Evolutionary conservation across 108 stramenopile genomes (phyloP).

Genomic region (Nannochloropsis oceanica): DNA sequence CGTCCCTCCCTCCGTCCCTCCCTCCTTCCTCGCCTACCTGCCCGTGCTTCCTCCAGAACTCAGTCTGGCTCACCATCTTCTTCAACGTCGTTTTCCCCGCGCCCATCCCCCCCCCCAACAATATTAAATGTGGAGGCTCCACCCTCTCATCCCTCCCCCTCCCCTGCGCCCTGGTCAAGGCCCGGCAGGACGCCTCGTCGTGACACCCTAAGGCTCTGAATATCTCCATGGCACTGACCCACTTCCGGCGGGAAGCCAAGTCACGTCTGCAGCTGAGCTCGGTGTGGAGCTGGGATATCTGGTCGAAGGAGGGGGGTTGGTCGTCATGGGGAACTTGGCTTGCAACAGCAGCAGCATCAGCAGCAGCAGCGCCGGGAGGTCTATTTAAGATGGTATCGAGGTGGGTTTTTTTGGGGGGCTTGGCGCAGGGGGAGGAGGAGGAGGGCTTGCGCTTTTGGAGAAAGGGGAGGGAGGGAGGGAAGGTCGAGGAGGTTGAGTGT

Average conservation of each 20-base stretch:
- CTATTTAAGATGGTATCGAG: too few relatives aligned
- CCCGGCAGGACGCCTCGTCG: not conserved
- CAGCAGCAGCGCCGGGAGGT: too few relatives aligned
- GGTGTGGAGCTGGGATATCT: not conserved
- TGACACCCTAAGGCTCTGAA: not conserved
- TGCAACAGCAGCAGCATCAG: too few relatives aligned
- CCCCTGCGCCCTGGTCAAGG: not conserved
- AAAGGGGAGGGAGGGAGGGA: too few relatives aligned
- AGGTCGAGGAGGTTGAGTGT: too few relatives aligned
- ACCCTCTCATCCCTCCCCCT: not conserved
- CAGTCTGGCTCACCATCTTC: not conserved
- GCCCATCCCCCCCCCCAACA: not conserved
- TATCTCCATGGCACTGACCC: not conserved
- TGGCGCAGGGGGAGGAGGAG: too few relatives aligned
- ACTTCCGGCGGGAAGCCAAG: not conserved
- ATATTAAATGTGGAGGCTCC: not conserved
- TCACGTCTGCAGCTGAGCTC: not conserved
- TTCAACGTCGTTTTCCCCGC: not conserved
- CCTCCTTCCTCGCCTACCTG: not conserved
- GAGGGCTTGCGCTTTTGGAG: too few relatives aligned
- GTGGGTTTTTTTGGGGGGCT: too few relatives aligned
- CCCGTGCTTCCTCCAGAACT: not conserved
- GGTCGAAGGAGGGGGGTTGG: not conserved
- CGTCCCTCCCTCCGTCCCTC: too few relatives aligned
- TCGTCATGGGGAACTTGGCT: not conserved